Percentiles rank a stretch among this genome's conserved stretches.
Conservation (phyloP, 1,284 basidiomycete genomes). For the Trametes pubescens region DNA sequence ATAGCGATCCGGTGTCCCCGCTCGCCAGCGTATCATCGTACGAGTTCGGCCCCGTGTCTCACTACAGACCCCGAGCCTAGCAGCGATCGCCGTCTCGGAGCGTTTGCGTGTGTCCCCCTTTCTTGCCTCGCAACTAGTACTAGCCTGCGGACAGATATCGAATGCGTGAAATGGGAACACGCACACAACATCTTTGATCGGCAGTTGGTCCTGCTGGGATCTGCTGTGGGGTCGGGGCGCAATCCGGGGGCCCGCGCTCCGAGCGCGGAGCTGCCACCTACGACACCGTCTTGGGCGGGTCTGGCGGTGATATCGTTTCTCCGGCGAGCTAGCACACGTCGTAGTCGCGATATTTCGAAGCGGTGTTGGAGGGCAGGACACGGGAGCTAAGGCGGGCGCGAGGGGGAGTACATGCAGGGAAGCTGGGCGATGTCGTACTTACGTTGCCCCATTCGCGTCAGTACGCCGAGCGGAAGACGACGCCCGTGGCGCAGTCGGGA, state of each 20-base stretch:
- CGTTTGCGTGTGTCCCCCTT: no score
- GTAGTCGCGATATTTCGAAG: background rate
- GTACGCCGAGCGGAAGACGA: background rate
- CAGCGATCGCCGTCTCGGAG: no score
- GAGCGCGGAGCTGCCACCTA: background rate
- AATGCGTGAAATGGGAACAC: no score
- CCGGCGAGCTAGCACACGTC: background rate
- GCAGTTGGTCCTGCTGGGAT: background rate
- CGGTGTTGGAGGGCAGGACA: background rate
- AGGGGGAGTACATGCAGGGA: background rate
- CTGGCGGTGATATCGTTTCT: background rate
- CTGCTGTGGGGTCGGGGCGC: conserved; percentile 1
- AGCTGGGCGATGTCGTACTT: background rate
- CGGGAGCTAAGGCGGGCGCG: no score
- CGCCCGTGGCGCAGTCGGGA: background rate
- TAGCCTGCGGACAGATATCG: no score
- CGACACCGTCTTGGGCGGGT: background rate
- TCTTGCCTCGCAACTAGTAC: no score
- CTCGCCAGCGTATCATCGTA: no score
- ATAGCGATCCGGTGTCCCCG: no score
- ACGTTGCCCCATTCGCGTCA: background rate
- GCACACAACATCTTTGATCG: no score
- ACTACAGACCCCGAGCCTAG: no score
- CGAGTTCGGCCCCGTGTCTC: no score
- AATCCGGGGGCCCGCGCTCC: conserved; percentile 8